These are phyloP conservation scores for Blastomyces parvus DNA, from an alignment of 2,329 filamentous ascomycete species.

Conservation along the genomic window DNA sequence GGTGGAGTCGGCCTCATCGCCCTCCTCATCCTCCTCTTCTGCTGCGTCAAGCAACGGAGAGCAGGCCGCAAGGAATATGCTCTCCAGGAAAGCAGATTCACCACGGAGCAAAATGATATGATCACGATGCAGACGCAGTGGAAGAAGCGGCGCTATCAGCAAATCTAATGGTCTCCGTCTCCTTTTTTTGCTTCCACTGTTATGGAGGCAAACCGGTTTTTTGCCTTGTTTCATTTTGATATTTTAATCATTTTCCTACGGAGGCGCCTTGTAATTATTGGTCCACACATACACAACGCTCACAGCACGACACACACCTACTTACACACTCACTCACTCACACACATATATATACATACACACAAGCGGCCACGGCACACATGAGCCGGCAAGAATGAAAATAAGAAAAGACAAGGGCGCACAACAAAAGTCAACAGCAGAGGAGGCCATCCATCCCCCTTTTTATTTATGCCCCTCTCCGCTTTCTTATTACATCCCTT, in stretches of 20 bases:
- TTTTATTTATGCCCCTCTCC: neutral
- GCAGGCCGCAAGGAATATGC: conserved; percentile 42
- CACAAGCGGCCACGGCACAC: neutral
- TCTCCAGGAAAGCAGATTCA: conserved; percentile 40
- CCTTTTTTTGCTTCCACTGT: neutral
- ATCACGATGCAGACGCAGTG: conserved; percentile 32
- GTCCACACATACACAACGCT: neutral
- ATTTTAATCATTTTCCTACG: conserved; percentile 1
- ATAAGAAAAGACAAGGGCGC: neutral
- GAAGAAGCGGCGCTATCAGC: conserved; percentile 28
- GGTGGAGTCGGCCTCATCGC: conserved; percentile 26
- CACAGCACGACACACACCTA: neutral
- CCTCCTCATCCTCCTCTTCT: conserved; percentile 35
- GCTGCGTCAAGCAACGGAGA: conserved; percentile 43
- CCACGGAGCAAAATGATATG: conserved; percentile 31
- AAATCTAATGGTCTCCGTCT: conserved; percentile 4
- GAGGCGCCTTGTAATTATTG: neutral
- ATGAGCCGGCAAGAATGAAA: neutral
- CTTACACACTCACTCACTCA: too few species aligned
- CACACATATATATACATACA: neutral
- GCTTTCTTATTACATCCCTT: neutral
- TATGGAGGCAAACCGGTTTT: neutral
- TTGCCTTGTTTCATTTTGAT: neutral
- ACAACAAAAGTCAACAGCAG: neutral
- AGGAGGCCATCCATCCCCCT: too few species aligned